A percentile compares a stretch with the other conserved stretches of the same genome.
These are phyloP conservation scores for Botryobasidium botryosum DNA, from an alignment of 768 basidiomycete species.

Conservation along the genomic window DNA sequence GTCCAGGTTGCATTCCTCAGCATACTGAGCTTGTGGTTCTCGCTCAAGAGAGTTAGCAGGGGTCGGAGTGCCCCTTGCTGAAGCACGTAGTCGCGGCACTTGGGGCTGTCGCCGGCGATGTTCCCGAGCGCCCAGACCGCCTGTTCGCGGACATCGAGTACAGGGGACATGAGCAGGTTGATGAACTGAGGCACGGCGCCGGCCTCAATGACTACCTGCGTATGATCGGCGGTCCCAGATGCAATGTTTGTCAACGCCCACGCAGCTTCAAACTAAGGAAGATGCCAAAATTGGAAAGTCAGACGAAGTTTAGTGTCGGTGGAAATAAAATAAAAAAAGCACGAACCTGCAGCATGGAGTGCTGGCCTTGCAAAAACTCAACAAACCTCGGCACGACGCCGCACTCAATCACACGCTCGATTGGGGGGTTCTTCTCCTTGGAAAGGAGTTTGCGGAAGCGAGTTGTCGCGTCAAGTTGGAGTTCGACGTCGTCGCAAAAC, in stretches of 20 bases:
- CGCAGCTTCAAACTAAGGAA: constrained; percentile 75
- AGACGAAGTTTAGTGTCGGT: not conserved
- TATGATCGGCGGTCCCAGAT: constrained; percentile 95
- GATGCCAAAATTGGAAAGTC: not conserved
- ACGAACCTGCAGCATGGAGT: constrained; percentile 30
- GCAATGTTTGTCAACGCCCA: constrained; percentile 98
- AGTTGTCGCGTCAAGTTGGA: constrained; percentile 85
- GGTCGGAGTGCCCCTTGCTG: constrained; percentile 86
- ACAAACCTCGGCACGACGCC: constrained; percentile 96
- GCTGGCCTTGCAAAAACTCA: constrained; percentile 54
- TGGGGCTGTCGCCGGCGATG: constrained; percentile 96
- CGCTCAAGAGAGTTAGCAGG: constrained; percentile 74
- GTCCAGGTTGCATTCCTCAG: constrained; percentile 98
- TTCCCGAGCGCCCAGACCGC: constrained; percentile 99
- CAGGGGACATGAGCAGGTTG: constrained; percentile 83
- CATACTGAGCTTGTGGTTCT: constrained; percentile 98
- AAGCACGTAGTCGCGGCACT: constrained; percentile 93
- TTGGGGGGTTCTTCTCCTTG: constrained; percentile 99
- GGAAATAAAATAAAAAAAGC: not conserved
- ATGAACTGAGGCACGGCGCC: constrained; percentile 96
- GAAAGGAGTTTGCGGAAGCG: constrained; percentile 97
- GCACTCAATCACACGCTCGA: constrained; percentile 95
- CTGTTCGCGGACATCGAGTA: constrained; percentile 95
- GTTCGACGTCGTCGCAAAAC: constrained; percentile 80
- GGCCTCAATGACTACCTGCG: constrained; percentile 90